These are phyloP conservation scores for Maudiozyma barnettii DNA, from an alignment of 805 yeast genomes.

Conservation along the genomic window DNA sequence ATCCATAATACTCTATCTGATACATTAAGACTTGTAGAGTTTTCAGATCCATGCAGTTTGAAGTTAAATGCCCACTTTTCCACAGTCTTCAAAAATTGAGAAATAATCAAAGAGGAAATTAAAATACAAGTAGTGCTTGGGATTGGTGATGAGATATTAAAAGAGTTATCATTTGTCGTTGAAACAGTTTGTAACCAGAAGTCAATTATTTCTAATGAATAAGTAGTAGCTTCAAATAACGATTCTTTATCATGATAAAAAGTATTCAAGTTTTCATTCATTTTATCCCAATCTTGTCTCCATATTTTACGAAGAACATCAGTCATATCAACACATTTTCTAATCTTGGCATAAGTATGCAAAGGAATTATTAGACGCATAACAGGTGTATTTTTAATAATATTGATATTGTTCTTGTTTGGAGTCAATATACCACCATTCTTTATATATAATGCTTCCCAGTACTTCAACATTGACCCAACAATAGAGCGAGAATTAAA, in stretches of 20 bases:
- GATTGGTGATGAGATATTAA: conserved; percentile 49
- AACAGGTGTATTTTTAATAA: conserved; percentile 43
- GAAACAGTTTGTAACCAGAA: conserved; percentile 63
- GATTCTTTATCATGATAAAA: conserved; percentile 50
- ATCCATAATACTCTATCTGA: conserved; percentile 58
- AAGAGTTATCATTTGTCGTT: background rate
- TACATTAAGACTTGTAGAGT: conserved; percentile 27
- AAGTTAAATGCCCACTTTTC: conserved; percentile 33
- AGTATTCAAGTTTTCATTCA: conserved; percentile 44
- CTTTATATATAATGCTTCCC: conserved; percentile 56
- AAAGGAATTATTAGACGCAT: conserved; percentile 59
- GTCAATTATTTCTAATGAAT: conserved; percentile 50
- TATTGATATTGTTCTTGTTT: conserved; percentile 32
- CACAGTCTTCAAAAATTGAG: conserved; percentile 50
- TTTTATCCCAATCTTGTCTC: conserved; percentile 55
- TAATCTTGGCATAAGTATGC: conserved; percentile 55
- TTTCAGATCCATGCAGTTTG: conserved; percentile 12
- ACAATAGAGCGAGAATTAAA: conserved; percentile 51
- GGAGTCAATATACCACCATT: conserved; percentile 56
- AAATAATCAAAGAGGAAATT: conserved; percentile 43
- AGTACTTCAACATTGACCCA: conserved; percentile 46
- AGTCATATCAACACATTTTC: conserved; percentile 51
- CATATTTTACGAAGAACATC: conserved; percentile 52
- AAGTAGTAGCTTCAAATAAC: conserved; percentile 49
- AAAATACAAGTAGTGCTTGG: conserved; percentile 65